A percentile compares a stretch with the other conserved stretches of the same genome.
Evolutionary conservation across 768 basidiomycete species (phyloP).

Genomic region (Boletus vermiculosoides): DNA sequence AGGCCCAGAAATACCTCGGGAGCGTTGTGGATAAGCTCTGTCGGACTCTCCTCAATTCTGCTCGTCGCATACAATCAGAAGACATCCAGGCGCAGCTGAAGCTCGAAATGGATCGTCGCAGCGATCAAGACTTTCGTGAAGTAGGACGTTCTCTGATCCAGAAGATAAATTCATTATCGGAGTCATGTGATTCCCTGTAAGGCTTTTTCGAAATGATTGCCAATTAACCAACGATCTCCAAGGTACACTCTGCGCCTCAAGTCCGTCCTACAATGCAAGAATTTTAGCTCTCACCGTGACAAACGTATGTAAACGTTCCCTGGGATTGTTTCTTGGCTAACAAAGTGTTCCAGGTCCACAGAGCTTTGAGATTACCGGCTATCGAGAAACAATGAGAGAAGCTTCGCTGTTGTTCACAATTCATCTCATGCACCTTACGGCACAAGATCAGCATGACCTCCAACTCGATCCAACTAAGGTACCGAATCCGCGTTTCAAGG

Average conservation of each 20-base stretch:
- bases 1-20: slow-evolving; percentile 21
- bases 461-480: slow-evolving; percentile 23
- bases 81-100: slow-evolving; percentile 16
- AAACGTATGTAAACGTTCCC: slow-evolving; percentile 1
- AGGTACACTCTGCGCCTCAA: slow-evolving; percentile 22
- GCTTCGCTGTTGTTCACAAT: slow-evolving; percentile 26
- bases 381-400: slow-evolving; percentile 17
- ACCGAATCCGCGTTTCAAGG: slow-evolving; percentile 27
- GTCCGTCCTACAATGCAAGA: background rate
- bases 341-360: slow-evolving; percentile 6
- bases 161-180: slow-evolving; percentile 20
- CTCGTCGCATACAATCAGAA: slow-evolving; percentile 18
- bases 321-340: background rate
- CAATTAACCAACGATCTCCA: background rate
- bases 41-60: slow-evolving; percentile 9
- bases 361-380: slow-evolving; percentile 20
- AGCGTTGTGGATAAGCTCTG: slow-evolving; percentile 18
- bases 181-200: slow-evolving; percentile 19
- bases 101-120: slow-evolving; percentile 9
- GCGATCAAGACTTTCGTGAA: slow-evolving; percentile 19
- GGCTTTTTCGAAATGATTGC: background rate
- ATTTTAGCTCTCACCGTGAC: background rate
- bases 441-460: slow-evolving; percentile 30
- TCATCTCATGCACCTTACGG: slow-evolving; percentile 30
- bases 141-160: slow-evolving; percentile 11